Percentiles rank a stretch among this genome's conserved stretches.
Evolutionary conservation across 1,284 basidiomycete genomes (phyloP).

Genomic region (Peniophora sp.): DNA sequence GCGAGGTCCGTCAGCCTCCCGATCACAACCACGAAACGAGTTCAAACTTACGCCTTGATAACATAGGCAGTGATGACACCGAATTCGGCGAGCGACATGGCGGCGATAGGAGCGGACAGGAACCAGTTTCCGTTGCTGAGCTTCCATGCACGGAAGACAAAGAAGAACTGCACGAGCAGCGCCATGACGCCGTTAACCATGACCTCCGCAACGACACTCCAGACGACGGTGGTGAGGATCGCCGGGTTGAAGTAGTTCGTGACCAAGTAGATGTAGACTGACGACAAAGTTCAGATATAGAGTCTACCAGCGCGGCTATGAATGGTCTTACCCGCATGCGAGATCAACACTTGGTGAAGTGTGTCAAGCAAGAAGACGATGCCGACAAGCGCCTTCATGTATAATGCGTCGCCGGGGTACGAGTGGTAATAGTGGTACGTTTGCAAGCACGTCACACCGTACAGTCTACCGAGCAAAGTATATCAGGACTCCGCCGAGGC

Average conservation of each 20-base stretch:
- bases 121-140: constrained; percentile 39
- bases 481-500: neutral
- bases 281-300: neutral
- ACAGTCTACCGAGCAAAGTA: neutral
- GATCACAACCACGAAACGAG: constrained; percentile 27
- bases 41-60: constrained; percentile 9
- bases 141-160: constrained; percentile 48
- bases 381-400: constrained; percentile 39
- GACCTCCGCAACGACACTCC: constrained; percentile 29
- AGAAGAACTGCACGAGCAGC: constrained; percentile 46
- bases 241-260: constrained; percentile 33
- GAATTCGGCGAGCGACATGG: constrained; percentile 27
- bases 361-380: constrained; percentile 42
- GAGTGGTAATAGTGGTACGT: constrained; percentile 46
- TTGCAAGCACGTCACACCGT: constrained; percentile 42
- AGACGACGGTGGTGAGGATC: constrained; percentile 17
- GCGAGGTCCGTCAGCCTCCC: neutral
- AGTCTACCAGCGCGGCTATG: neutral
- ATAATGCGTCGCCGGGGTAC: constrained; percentile 44
- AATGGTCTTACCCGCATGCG: constrained; percentile 39
- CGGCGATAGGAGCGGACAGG: constrained; percentile 32
- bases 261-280: constrained; percentile 51
- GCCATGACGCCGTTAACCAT: constrained; percentile 30
- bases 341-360: constrained; percentile 46
- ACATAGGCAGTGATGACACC: constrained; percentile 20